phyloP scores from a whole-genome alignment of 2,329 filamentous ascomycete species.

The Cladosporium sp. region DNA sequence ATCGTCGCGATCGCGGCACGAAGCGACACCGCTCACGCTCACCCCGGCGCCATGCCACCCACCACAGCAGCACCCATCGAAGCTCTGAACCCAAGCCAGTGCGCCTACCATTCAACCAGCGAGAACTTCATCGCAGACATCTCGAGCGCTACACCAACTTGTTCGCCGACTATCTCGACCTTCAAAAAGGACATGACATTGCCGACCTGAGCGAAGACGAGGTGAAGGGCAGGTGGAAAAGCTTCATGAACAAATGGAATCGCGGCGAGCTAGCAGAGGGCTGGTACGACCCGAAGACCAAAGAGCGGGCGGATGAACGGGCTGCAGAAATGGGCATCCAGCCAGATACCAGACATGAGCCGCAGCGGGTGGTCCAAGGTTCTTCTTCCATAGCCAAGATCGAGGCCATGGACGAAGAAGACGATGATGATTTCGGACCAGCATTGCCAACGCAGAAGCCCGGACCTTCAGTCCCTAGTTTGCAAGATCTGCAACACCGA shows the following conservation, averaged over 20 bases:
- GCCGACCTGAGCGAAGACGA: constrained; percentile 73
- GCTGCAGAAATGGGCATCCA: constrained; percentile 1
- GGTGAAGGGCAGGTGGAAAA: constrained; percentile 84
- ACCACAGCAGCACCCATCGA: constrained; percentile 22
- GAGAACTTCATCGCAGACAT: constrained; percentile 68
- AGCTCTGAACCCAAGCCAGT: constrained; percentile 14
- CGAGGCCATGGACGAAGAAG: constrained; percentile 37
- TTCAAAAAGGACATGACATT: constrained; percentile 78
- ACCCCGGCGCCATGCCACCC: constrained; percentile 26
- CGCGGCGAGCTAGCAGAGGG: constrained; percentile 80
- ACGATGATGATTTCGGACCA: constrained; percentile 61
- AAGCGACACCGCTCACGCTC: constrained; percentile 34
- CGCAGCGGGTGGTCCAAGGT: not conserved
- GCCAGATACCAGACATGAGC: not conserved
- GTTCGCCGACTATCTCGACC: constrained; percentile 81
- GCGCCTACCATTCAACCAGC: constrained; percentile 34
- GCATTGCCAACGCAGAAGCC: constrained; percentile 42
- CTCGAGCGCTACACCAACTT: constrained; percentile 67
- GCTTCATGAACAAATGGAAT: constrained; percentile 92
- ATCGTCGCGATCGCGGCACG: constrained; percentile 22
- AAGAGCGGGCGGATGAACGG: constrained; percentile 52
- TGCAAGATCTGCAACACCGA: constrained; percentile 71
- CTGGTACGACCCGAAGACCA: constrained; percentile 86
- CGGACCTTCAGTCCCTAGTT: constrained; percentile 67
- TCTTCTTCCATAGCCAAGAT: not conserved